Evolutionary conservation across 1,284 basidiomycete genomes (phyloP), one percentile per base, ranked within the genome.

Genomic region (Leccinum insolens): DNA sequence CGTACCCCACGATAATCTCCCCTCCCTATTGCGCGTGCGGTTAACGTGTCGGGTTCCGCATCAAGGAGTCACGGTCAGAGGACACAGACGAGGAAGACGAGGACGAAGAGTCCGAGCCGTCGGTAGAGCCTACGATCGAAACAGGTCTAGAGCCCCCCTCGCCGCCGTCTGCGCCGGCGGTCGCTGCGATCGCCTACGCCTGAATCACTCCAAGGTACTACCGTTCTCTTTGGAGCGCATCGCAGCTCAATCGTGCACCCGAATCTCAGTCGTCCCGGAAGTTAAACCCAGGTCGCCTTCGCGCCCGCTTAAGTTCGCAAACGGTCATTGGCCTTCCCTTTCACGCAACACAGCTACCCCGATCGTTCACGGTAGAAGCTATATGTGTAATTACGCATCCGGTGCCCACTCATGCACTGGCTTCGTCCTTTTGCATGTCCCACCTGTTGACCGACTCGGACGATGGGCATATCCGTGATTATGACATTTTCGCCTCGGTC

Each of bases 381-480:
- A 89, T 97, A 68, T 95, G 93, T 71, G 95, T 95, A 15, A 89
- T 97, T 63, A 95, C 96, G 1, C 94, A 98, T 73, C 94, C 95
- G 2, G 88, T 88, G 3, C 91, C 95, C 4, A 95, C 95, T 0
- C 94, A 98, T 80, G 87, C 93, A 14, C 87, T 98, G 25, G 91
- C 95, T 2, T 84, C 93, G 5, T 94, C 94, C 0, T 80, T 88
- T n/a, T 98, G 96, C 79, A 90, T 95, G 84, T 89, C 92, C 28
- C 95, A 96, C 75, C 84, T 98, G 15, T 81, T 98, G 61, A 95
- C 95, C 4, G 96, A 95, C 52, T 95, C 94, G 11, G 91, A 96
- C 69, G 96, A 99, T 79, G 96, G 96, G 11, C 95, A 95, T 74
- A 91, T 99, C 60, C 89, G 96, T 55, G 89, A 95, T 80, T 98